Percentiles rank a stretch among this genome's conserved stretches.
Conservation (phyloP, 1,139 yeast genomes). For the Arxiozyma slooffiae region DNA sequence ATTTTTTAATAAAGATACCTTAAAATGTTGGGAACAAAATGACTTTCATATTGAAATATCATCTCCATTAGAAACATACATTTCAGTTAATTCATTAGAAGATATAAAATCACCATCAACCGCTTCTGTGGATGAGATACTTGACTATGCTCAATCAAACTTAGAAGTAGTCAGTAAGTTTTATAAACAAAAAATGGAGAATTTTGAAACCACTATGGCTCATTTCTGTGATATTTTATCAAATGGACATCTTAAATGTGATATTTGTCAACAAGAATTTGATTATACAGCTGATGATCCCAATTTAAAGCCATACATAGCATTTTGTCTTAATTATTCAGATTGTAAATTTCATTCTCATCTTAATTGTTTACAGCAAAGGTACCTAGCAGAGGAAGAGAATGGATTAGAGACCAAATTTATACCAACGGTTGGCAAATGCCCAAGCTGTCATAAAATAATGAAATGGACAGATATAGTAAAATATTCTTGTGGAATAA, state of each 20-base stretch:
- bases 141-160: conserved; percentile 20
- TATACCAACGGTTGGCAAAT: conserved; percentile 36
- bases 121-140: conserved; percentile 14
- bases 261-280: conserved; percentile 27
- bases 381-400: conserved; percentile 18
- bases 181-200: conserved; percentile 13
- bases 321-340: conserved; percentile 31
- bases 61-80: neutral
- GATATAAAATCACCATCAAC: conserved; percentile 3
- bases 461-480: conserved; percentile 38
- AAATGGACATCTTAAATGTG: conserved; percentile 27
- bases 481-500: conserved; percentile 26
- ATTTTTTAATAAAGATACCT: conserved; percentile 32
- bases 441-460: conserved; percentile 34
- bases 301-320: conserved; percentile 26
- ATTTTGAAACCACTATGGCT: conserved; percentile 15
- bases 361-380: conserved; percentile 33
- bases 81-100: conserved; percentile 10
- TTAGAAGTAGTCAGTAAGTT: conserved; percentile 18
- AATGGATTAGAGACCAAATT: conserved; percentile 13
- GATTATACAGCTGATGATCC: conserved; percentile 32
- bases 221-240: conserved; percentile 22
- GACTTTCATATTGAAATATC: conserved; percentile 14
- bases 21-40: conserved; percentile 26
- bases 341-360: neutral